Evolutionary conservation across 768 basidiomycete species (phyloP), one percentile per base, ranked within the genome.

Genomic region (Lenzites betulinus): DNA sequence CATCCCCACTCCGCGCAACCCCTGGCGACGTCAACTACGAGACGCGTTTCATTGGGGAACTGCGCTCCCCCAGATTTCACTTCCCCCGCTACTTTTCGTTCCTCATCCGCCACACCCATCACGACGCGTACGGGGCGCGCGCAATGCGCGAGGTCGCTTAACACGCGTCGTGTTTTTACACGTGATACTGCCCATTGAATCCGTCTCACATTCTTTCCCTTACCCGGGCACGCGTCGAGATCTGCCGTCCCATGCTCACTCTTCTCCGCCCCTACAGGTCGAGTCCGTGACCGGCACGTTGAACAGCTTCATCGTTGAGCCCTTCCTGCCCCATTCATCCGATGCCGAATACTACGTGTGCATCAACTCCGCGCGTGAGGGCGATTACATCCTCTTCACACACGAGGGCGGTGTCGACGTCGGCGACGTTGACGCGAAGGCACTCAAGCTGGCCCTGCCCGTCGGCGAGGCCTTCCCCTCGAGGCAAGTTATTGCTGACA

Each of bases 341-440:
- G 83, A 94, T 72, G 90, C 94, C 60, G 97, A 98, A 75, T 98
- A 93, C 79, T 99, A 98, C 75, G 91, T 99, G 72, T 98, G 96
- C 79, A 91, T 99, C 77, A 98, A 88, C 77, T 98, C 96, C 16
- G 88, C 84, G 25, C 92, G 97, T 64, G 90, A 96, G 71, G 94
- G 92, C 58, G 97, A 99, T 71, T 83, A 87, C 51, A 98, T 99
- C 74, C 92, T 98, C 73, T 99, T 98, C 85, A 97, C 95, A 33
- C 95, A 97, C 75, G 95, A 98, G 72, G 97, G 97, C 65, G 97
- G 97, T 81, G 94, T 99, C 51, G 97, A 99, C 68, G 88, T 98
- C 65, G 97, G 97, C 64, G 95, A 99, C 76, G 97, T 98, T 71
- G 95, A 99, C 68, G 89, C 94, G 66, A 98, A 99, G 76, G 95